Evolutionary conservation across 495 filamentous ascomycete genomes (phyloP), one percentile per base, ranked within the genome.

Genomic region (Penicillium paradoxum): DNA sequence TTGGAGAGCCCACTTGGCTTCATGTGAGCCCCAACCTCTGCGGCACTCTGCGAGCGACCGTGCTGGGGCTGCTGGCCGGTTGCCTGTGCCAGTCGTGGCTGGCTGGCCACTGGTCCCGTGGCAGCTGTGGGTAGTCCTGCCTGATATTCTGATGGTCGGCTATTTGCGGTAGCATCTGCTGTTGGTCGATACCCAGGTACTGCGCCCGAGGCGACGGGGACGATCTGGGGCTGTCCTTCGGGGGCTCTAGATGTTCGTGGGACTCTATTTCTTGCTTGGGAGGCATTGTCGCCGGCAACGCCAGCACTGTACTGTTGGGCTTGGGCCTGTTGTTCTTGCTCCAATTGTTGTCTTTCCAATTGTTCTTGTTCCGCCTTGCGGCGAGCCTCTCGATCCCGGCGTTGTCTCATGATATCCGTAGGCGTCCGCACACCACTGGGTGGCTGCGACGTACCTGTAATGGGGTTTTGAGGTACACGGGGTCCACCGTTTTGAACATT

Each of bases 351-450:
- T 51, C 63, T 57, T 55, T 79, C 79, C 55, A 82, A 73, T 38
- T 80, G 76, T 54, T 84, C 79, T 36, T 60, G 76, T 58, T 86
- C 83, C 17, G 83, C 83, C 59, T 78, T 80, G 46, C 75, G 78
- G 49, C 82, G 73, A 17, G 85, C 86, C 65, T 90, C 86, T 33
- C 86, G 79, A 54, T 81, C 81, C 45, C 69, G 69, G 49, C 87
- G 83, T 58, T 87, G 81, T 59, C 83, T 79, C 87, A 90, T 90
- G 38, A 91, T 87, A 58, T 87, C 81, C 25, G 83, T 83, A 21
- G 88, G 88, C 33, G 77, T 80, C 21, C 72, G 65, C 39, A 79
- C 67, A 30, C 75, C 74, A 57, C 70, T 74, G 1, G 75, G 68
- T 13, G 67, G 57, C 33, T 74, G 66, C 11, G 72, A 60, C 32